Evolutionary conservation across 164 flowering plant genomes (phyloP).

Genomic region (Amborella trichopoda): DNA sequence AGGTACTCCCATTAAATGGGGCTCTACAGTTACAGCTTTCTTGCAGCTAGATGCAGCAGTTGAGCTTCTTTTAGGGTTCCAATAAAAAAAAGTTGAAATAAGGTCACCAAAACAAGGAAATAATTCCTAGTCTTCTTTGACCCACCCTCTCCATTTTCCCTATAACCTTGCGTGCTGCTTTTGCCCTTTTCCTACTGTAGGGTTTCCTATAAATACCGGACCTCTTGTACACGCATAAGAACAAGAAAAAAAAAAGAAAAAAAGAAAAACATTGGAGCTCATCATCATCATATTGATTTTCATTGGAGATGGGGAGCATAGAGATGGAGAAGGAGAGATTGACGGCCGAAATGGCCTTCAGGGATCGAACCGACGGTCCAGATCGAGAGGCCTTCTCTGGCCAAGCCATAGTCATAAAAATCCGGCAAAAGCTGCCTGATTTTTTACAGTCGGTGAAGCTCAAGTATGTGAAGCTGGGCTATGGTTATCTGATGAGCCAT

Average conservation of each 20-base stretch:
- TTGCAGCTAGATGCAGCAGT: conserved; percentile 7
- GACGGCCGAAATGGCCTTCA: conserved; percentile 73
- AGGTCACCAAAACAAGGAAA: neutral
- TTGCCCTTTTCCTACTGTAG: neutral
- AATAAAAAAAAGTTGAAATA: too few species aligned
- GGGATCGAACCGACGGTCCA: conserved; percentile 47
- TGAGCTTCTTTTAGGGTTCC: neutral
- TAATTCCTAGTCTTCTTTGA: neutral
- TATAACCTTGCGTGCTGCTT: neutral
- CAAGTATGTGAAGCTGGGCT: conserved; percentile 71
- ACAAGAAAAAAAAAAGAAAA: neutral
- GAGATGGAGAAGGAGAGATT: conserved; percentile 73
- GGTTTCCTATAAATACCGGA: neutral
- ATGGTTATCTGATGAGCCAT: conserved; percentile 31
- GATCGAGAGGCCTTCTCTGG: neutral
- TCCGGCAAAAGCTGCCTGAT: conserved; percentile 44
- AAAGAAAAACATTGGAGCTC: neutral
- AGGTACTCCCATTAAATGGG: conserved; percentile 19
- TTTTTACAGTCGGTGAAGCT: conserved; percentile 77
- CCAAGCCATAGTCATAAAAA: conserved; percentile 53
- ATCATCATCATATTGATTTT: neutral
- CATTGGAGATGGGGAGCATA: conserved; percentile 19
- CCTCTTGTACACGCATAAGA: neutral
- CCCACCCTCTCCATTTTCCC: neutral
- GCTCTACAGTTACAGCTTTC: conserved; percentile 10